Evolutionary conservation across 305 asterid species (phyloP), one percentile per base, ranked within the genome.

Genomic region (Euphrasia arctica): DNA sequence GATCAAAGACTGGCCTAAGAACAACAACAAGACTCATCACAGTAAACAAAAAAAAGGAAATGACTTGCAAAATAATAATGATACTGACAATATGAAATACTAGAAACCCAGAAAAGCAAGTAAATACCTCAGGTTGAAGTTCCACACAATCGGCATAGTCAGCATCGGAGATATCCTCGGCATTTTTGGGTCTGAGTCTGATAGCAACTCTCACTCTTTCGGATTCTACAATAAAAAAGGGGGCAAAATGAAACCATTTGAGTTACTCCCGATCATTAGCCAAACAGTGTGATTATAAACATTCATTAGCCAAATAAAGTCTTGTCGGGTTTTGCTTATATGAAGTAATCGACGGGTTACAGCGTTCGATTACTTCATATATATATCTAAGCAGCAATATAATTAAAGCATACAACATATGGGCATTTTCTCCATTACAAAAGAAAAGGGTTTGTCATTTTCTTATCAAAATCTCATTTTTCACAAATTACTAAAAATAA

Each of bases 191-290:
- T 63, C 98, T 91, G 61, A 91, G 80, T 83, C 96, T 82, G 31
- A 91, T 83, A 63, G 96, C 92, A 78, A 91, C 95, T 77, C 98
- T 91, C 62, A 91, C 98, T 80, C 98, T 86, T 70, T 87, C 95
- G 60, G 91, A 82, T 72, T 86, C 98, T 91, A 73, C 54, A 22
- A 31, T 64, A 76, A 27, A 43, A 61, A 61, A 70, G 32, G 2
- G 65, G 60, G 58, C 69, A 62, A 64, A 36, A 60, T 50, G 31
- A 45, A 7, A 25, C 45, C 62, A 36, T 71, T 64, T 34, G 4
- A 29, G 34, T 29, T 29, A 29, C 22, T 18, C 22, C 22, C 22
- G 22, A 18, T 18, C 22, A 18, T 18, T 18, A 18, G 22, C 22
- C 22, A 18, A 29, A 29, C 34, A 29, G 34, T 39, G 5, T 39